A percentile compares a stretch with the other conserved stretches of the same genome.
Evolutionary conservation across 2,329 filamentous ascomycete genomes (phyloP).

Genomic region (Scolecobasidium constrictum): DNA sequence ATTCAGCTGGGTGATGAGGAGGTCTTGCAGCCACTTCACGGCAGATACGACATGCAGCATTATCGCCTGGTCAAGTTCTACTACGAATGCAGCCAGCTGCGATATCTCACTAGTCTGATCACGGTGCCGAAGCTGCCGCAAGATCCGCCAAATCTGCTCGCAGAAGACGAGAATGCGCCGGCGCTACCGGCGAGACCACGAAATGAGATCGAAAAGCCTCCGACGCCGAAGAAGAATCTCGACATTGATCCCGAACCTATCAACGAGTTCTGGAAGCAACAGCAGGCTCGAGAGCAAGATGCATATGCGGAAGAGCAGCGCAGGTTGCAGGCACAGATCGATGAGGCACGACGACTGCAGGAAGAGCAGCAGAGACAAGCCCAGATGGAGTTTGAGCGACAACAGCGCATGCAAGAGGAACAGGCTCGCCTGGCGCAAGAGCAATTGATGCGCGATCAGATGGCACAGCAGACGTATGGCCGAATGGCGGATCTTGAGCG

Average conservation of each 20-base stretch:
- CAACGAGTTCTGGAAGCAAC: slow-evolving; percentile 94
- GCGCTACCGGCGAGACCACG: slow-evolving; percentile 67
- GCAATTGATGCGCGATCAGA: slow-evolving; percentile 77
- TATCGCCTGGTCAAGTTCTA: slow-evolving; percentile 96
- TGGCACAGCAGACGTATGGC: slow-evolving; percentile 87
- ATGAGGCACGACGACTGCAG: slow-evolving; percentile 69
- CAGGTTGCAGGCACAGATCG: slow-evolving; percentile 76
- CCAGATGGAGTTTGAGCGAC: slow-evolving; percentile 92
- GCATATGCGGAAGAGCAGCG: slow-evolving; percentile 93
- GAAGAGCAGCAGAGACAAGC: slow-evolving; percentile 74
- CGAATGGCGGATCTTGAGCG: slow-evolving; percentile 91
- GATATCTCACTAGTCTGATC: slow-evolving; percentile 92
- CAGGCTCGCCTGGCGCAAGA: slow-evolving; percentile 88
- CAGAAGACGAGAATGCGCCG: slow-evolving; percentile 68
- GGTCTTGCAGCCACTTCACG: slow-evolving; percentile 75
- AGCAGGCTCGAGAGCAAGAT: slow-evolving; percentile 80
- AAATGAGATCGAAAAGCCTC: slow-evolving; percentile 60
- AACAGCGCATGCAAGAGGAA: slow-evolving; percentile 76
- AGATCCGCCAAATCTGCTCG: slow-evolving; percentile 80
- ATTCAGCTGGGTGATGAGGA: slow-evolving; percentile 86
- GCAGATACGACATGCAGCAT: slow-evolving; percentile 89
- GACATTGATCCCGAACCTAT: slow-evolving; percentile 85
- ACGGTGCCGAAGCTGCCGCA: slow-evolving; percentile 92
- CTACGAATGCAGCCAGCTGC: slow-evolving; percentile 95
- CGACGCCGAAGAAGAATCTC: slow-evolving; percentile 53